Conservation (phyloP, 1,139 yeast genomes). For the Eremothecium cymbalariae region DNA sequence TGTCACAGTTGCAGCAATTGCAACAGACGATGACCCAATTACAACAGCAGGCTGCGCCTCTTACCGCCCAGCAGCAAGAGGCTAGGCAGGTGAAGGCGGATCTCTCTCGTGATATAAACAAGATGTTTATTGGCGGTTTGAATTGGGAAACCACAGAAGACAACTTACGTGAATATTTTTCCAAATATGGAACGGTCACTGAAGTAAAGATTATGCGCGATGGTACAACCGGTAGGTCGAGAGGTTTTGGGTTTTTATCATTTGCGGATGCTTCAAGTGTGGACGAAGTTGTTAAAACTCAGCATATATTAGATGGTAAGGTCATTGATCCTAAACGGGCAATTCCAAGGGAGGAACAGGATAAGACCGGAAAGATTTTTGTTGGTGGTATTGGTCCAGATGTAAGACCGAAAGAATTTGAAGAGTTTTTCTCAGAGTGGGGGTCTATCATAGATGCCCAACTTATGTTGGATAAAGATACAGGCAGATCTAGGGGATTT, state of each 20-base stretch:
- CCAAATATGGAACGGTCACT: slow-evolving; percentile 81
- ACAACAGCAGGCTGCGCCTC: slow-evolving; percentile 29
- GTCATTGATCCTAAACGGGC: slow-evolving; percentile 98
- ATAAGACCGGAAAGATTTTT: slow-evolving; percentile 92
- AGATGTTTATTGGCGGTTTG: slow-evolving; percentile 96
- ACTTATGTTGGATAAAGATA: slow-evolving; percentile 94
- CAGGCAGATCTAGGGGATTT: slow-evolving; percentile 96
- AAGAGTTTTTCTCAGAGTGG: slow-evolving; percentile 77
- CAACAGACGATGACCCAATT: slow-evolving; percentile 34
- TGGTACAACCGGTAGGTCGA: slow-evolving; percentile 76
- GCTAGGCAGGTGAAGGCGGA: slow-evolving; percentile 33
- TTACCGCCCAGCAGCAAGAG: slow-evolving; percentile 12
- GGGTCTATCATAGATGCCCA: slow-evolving; percentile 96
- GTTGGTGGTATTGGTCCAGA: slow-evolving; percentile 98
- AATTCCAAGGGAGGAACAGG: slow-evolving; percentile 96
- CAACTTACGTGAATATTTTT: slow-evolving; percentile 68
- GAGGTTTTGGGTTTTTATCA: slow-evolving; percentile 95
- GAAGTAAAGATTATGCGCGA: slow-evolving; percentile 96
- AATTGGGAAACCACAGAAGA: slow-evolving; percentile 98
- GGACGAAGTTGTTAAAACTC: slow-evolving; percentile 77
- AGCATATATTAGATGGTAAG: slow-evolving; percentile 90
- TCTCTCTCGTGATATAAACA: slow-evolving; percentile 55
- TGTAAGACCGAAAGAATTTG: slow-evolving; percentile 87
- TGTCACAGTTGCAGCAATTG: slow-evolving; percentile 26
- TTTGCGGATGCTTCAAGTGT: slow-evolving; percentile 78